A percentile compares a stretch with the other conserved stretches of the same genome.
These are phyloP conservation scores for Talaromyces ruber DNA, from an alignment of 495 filamentous ascomycete species.

Conservation along the genomic window DNA sequence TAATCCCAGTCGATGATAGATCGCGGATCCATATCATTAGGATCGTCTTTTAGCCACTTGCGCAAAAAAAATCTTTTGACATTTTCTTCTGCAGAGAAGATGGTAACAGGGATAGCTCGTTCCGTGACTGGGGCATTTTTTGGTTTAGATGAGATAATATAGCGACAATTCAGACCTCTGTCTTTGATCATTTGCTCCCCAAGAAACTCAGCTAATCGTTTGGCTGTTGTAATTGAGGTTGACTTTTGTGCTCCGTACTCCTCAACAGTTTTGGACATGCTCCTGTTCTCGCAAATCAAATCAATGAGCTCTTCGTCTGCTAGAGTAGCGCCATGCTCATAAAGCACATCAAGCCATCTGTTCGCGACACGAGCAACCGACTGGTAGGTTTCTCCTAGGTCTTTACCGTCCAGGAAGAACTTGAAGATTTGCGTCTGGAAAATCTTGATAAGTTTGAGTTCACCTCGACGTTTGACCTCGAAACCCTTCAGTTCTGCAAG, in stretches of 20 bases:
- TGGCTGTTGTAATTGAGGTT: conserved; percentile 97
- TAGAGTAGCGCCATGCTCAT: conserved; percentile 75
- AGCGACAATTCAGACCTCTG: conserved; percentile 98
- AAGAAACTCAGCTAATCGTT: conserved; percentile 87
- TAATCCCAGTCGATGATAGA: conserved; percentile 92
- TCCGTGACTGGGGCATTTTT: conserved; percentile 90
- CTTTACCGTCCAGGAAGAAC: conserved; percentile 90
- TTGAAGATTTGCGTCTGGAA: conserved; percentile 99
- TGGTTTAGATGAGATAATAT: conserved; percentile 87
- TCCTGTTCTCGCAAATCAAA: conserved; percentile 96
- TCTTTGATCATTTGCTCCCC: conserved; percentile 99
- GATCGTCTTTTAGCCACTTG: conserved; percentile 94
- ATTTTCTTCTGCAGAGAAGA: conserved; percentile 86
- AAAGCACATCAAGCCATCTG: conserved; percentile 88
- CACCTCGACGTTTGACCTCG: conserved; percentile 94
- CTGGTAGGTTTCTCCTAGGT: conserved; percentile 78
- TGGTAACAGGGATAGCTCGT: conserved; percentile 87
- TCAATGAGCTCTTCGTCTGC: conserved; percentile 97
- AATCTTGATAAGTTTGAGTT: conserved; percentile 98
- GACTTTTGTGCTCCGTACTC: conserved; percentile 96
- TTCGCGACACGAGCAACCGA: conserved; percentile 95
- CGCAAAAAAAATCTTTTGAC: conserved; percentile 84
- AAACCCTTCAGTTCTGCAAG: conserved; percentile 98
- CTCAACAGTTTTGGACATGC: conserved; percentile 91
- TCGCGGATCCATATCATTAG: conserved; percentile 84